Conservation (phyloP, 176 grass and related monocot species). For the Triticum timopheevii region DNA sequence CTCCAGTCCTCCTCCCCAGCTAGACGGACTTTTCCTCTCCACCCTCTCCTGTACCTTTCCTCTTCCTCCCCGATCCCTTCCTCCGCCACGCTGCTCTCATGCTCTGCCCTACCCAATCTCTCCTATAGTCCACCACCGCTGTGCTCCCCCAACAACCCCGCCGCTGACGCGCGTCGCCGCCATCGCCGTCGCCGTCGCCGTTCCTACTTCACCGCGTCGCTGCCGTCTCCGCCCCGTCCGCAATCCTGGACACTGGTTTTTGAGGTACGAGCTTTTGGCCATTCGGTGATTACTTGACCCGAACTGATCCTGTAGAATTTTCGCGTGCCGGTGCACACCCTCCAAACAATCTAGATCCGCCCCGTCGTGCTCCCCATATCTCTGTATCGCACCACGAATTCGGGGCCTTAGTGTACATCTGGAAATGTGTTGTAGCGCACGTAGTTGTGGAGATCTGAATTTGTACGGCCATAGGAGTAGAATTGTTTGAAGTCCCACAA, state of each 20-base stretch:
- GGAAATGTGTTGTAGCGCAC: neutral
- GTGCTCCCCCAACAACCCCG: neutral
- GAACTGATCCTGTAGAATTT: neutral
- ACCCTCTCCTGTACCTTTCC: constrained; percentile 6
- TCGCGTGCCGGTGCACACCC: neutral
- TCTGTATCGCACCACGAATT: neutral
- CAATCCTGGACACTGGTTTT: neutral
- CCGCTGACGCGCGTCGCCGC: constrained; percentile 12
- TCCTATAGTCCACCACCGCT: neutral
- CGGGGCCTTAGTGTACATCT: neutral
- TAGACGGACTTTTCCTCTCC: constrained; percentile 6
- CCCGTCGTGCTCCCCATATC: neutral
- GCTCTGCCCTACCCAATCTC: constrained; percentile 22
- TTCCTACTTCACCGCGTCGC: neutral
- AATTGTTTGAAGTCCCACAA: neutral
- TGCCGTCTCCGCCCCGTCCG: neutral
- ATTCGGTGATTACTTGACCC: neutral
- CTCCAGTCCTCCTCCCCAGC: neutral
- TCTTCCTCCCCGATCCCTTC: constrained; percentile 12
- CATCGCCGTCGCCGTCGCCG: neutral
- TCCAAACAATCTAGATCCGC: neutral
- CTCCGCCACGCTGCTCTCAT: constrained; percentile 19
- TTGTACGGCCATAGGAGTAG: neutral
- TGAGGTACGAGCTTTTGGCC: neutral
- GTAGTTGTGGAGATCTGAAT: constrained; percentile 13